phyloP scores from a whole-genome alignment of 2,329 filamentous ascomycete genomes.

The Penicillium frequentans region DNA sequence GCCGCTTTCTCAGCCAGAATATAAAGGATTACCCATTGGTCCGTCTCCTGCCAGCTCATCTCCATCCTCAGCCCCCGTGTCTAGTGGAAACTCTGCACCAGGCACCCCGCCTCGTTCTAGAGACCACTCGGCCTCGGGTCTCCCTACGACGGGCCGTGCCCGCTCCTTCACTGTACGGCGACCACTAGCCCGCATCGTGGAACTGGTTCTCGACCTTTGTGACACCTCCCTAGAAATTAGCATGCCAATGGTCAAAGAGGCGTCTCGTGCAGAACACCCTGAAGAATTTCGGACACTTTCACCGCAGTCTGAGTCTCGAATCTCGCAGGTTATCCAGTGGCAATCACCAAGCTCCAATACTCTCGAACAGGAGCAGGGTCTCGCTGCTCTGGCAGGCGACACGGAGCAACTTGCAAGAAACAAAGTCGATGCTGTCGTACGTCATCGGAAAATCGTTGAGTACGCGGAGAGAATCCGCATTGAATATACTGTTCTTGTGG shows the following conservation, averaged over 20 bases:
- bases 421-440: conserved; percentile 90
- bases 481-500: conserved; percentile 88
- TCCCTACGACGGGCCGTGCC: conserved; percentile 71
- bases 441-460: conserved; percentile 89
- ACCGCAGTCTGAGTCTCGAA: conserved; percentile 90
- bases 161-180: conserved; percentile 89
- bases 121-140: conserved; percentile 64
- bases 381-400: conserved; percentile 84
- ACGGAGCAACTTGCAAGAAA: conserved; percentile 80
- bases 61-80: conserved; percentile 70
- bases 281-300: conserved; percentile 90
- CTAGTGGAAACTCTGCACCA: conserved; percentile 69
- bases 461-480: conserved; percentile 94
- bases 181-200: conserved; percentile 88
- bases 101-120: conserved; percentile 66
- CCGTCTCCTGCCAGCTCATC: conserved; percentile 66
- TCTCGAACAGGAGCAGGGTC: conserved; percentile 86
- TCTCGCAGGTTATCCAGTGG: conserved; percentile 94
- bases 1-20: conserved; percentile 67
- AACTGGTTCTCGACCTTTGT: conserved; percentile 89
- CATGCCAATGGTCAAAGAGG: conserved; percentile 87
- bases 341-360: conserved; percentile 90
- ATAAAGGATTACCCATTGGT: conserved; percentile 85
- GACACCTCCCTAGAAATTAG: conserved; percentile 95
- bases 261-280: conserved; percentile 57